A percentile compares a stretch with the other conserved stretches of the same genome.
phyloP scores from a whole-genome alignment of 108 stramenopile species.

The Mayamaea pseudoterrestris region DNA sequence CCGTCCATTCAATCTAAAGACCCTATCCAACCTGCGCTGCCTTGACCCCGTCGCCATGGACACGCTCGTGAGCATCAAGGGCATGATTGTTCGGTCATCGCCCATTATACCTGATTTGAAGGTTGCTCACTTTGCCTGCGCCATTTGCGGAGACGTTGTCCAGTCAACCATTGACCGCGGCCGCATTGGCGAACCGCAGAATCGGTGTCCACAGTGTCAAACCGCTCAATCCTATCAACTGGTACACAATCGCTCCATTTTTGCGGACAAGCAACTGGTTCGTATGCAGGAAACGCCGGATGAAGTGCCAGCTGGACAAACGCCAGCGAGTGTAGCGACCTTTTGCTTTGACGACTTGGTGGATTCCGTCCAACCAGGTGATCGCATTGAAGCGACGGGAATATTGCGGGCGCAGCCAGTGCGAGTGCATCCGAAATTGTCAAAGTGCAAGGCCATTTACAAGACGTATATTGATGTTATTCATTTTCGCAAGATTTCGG shows the following conservation, averaged over 20 bases:
- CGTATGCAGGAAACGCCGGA: conserved; percentile 96
- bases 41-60: conserved; percentile 94
- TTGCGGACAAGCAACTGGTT: conserved; percentile 96
- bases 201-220: conserved; percentile 52
- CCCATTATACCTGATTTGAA: conserved; percentile 96
- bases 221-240: conserved; percentile 53
- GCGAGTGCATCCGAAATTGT: conserved; percentile 80
- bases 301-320: conserved; percentile 97
- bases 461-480: conserved; percentile 97
- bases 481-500: conserved; percentile 75
- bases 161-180: conserved; percentile 91
- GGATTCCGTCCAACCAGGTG: conserved; percentile 92
- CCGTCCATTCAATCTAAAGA: conserved; percentile 81
- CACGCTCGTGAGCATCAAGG: conserved; percentile 77
- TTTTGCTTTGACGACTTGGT: conserved; percentile 98
- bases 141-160: conserved; percentile 66
- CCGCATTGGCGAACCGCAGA: conserved; percentile 82
- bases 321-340: conserved; percentile 87
- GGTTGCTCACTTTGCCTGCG: conserved; percentile 89
- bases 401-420: conserved; percentile 91
- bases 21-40: conserved; percentile 74
- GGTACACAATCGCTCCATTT: conserved; percentile 91
- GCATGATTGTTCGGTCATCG: conserved; percentile 92
- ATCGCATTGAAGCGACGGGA: conserved; percentile 95
- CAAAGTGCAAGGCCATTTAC: conserved; percentile 86